Conservation (phyloP, 2,329 filamentous ascomycete species). For the Hypoxylon sp. region DNA sequence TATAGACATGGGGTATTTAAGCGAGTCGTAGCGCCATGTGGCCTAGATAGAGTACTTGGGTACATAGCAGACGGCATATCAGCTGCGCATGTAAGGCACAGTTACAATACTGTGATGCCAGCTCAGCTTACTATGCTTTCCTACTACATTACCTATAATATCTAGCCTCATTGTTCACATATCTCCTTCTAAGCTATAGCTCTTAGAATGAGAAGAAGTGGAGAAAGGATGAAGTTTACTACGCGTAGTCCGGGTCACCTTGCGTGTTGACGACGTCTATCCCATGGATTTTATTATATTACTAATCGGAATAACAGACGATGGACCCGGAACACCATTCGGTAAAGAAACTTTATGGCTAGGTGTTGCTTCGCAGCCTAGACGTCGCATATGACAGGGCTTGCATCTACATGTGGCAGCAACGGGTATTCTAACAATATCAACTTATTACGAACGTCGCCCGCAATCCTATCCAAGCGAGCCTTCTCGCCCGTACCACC, state of each 20-base stretch:
- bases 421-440: slow-evolving; percentile 5
- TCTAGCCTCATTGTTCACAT: slow-evolving; percentile 15
- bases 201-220: slow-evolving; percentile 11
- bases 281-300: background rate
- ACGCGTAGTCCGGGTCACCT: background rate
- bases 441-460: slow-evolving; percentile 3
- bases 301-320: slow-evolving; percentile 13
- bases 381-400: slow-evolving; percentile 19
- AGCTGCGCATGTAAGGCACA: slow-evolving; percentile 28
- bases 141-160: background rate
- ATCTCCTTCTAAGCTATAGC: slow-evolving; percentile 23
- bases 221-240: slow-evolving; percentile 3
- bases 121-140: slow-evolving; percentile 8
- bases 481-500: slow-evolving; percentile 26
- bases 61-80: slow-evolving; percentile 20
- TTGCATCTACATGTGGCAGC: slow-evolving; percentile 4
- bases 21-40: slow-evolving; percentile 26
- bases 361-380: slow-evolving; percentile 12
- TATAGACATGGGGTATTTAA: slow-evolving; percentile 28
- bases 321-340: slow-evolving; percentile 1
- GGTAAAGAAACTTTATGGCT: background rate
- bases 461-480: slow-evolving; percentile 14
- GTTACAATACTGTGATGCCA: slow-evolving; percentile 18
- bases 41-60: slow-evolving; percentile 18
- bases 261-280: background rate